Evolutionary conservation across 805 yeast species (phyloP).

Genomic region (Lachancea dasiensis): DNA sequence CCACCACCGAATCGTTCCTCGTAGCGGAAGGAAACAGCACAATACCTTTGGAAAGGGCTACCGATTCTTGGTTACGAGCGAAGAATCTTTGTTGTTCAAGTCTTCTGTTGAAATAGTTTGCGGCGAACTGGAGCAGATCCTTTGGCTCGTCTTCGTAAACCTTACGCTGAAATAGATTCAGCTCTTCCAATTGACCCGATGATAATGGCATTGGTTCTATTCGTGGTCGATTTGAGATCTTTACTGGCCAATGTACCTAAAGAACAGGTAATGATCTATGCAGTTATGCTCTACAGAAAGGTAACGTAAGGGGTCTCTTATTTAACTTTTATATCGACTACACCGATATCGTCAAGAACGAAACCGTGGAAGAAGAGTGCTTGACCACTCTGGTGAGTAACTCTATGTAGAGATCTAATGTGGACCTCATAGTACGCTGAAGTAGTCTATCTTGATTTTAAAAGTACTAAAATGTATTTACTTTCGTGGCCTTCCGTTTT

Average conservation of each 20-base stretch:
- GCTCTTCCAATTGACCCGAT: constrained; percentile 37
- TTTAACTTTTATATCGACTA: background rate
- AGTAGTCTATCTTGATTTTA: no score
- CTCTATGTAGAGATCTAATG: no score
- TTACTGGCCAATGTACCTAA: background rate
- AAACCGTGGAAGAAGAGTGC: no score
- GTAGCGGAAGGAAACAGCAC: constrained; percentile 38
- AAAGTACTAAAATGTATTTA: no score
- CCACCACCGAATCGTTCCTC: constrained; percentile 31
- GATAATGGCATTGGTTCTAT: constrained; percentile 15
- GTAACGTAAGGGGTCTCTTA: constrained; percentile 2
- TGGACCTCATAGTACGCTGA: no score
- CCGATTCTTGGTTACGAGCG: constrained; percentile 43
- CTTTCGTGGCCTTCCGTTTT: no score
- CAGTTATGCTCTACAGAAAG: background rate
- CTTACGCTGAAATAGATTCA: constrained; percentile 58
- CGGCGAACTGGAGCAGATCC: constrained; percentile 70
- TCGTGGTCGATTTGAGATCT: background rate
- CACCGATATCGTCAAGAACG: no score
- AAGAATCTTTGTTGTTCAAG: constrained; percentile 53
- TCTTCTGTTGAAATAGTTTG: constrained; percentile 59
- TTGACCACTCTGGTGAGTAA: no score
- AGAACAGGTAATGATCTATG: background rate
- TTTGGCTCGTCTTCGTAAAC: constrained; percentile 49
- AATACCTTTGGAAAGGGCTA: constrained; percentile 45